Base-by-base conservation (phyloP, 805 yeast genomes). In the Jamesozyma hellenica region DNA sequence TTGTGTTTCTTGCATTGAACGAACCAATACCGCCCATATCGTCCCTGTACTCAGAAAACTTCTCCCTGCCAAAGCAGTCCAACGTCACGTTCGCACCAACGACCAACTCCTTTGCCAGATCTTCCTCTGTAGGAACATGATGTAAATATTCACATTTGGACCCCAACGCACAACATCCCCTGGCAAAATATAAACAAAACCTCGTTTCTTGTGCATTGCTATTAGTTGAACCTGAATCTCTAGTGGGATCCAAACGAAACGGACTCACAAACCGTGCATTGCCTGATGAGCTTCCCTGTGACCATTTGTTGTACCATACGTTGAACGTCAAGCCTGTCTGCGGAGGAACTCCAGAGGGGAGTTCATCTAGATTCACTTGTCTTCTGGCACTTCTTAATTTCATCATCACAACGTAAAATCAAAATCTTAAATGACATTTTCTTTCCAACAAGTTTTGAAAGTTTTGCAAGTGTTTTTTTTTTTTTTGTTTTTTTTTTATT, bases 21-120 rank as follows among this genome's bases (percentile, higher is more conserved):
- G 85, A 77, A 0, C 97, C 98, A 3, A 87, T 80, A 27, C 98
- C 98, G 23, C 82, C 77, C 96, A 87, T 87, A 60, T 90, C 97
- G 48, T 90, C 96, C 48, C 87, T 65, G 52, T 84, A 85, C 35
- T 77, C 82, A 1, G 82, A 68, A 46, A 81, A 81, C 58, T 82
- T 85, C 53, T 84, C 95, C 43, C 98, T 66, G 1, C 96, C 97
- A 67, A 90, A 90, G 53, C 96, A 88, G 61, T 90, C 98, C 19
- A 75, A 68, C 0, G 50, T 51, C 35, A 45, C 53, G n/a, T 52
- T 53, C 35, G 44, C 48, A 14, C 55, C 46, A 25, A 46, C 44
- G 86, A 75, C 2, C 79, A 70, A 2, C 77, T 70, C 34, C 67
- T 67, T 29, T 5, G 23, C 23, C 5, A 66, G 59, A 52, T 88